A percentile compares a stretch with the other conserved stretches of the same genome.
phyloP scores from a whole-genome alignment of 352 stramenopile genomes.

The Pythium rishiriense region DNA sequence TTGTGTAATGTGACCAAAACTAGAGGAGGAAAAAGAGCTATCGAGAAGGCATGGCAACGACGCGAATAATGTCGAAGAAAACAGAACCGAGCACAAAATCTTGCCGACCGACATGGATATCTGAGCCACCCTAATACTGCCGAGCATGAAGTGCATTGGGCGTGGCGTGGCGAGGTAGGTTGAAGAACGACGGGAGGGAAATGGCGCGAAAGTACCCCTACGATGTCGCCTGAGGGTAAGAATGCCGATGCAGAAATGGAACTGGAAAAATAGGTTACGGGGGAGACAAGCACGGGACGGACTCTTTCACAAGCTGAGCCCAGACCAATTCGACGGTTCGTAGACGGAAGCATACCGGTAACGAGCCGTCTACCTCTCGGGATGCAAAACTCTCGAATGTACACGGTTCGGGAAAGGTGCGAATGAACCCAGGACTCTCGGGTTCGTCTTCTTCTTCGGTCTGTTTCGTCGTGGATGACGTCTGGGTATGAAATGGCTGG shows the following conservation, averaged over 20 bases:
- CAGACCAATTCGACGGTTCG: no score
- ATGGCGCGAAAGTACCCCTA: background rate
- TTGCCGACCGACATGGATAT: background rate
- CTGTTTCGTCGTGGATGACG: constrained; percentile 16
- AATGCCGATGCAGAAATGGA: constrained; percentile 9
- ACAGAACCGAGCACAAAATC: constrained; percentile 13
- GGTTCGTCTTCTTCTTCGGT: constrained; percentile 12
- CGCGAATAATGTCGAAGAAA: background rate
- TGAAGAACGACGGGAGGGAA: background rate
- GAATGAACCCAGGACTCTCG: background rate
- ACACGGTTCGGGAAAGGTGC: background rate
- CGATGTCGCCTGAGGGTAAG: background rate
- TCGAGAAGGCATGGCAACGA: background rate
- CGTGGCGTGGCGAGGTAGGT: no score
- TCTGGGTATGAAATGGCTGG: constrained; percentile 21
- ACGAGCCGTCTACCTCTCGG: no score
- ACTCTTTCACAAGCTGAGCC: background rate
- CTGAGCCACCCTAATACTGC: background rate
- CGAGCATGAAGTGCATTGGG: no score
- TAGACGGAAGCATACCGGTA: no score
- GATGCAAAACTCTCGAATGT: no score
- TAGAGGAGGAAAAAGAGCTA: background rate
- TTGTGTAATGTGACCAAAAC: constrained; percentile 21
- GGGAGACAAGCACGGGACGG: background rate
- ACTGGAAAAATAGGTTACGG: constrained; percentile 14